Evolutionary conservation across 2,329 filamentous ascomycete species (phyloP), one percentile per base, ranked within the genome.

Genomic region (Penicillium brevicompactum): DNA sequence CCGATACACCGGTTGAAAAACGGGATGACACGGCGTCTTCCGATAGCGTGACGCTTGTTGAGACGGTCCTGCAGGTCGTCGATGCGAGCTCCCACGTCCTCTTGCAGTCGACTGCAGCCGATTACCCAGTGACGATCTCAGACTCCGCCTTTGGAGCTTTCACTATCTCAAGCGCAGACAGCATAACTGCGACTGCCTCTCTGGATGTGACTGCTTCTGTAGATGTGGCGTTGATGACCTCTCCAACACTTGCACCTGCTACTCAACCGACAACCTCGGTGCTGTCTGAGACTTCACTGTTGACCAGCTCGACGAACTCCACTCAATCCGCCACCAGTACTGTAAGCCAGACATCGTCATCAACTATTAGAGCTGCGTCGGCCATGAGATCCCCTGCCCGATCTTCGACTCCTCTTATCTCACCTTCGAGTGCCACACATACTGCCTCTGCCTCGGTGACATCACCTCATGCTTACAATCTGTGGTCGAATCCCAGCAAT

Each of bases 1-100:
- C 48, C 4, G 43, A 55, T 10, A 31, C 18, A n/a, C 18, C 31
- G 3, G 31, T 61, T 14, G 38, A 45, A 9, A 66, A 60, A 44
- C 62, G 63, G 32, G 58, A 63, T 22, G 56, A 57, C 18, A 41
- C 56, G 5, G 53, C 18, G 18, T 18, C 56, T 4, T 37, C 56
- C 6, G 38, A 32, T n/a, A 52, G 46, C 18, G 34, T 37, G 34
- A 40, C 46, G 24, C 24, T 27, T 6, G 49, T 64, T 5, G 48
- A 62, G 32, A 66, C 63, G 13, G 50, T 62, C 22, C 24, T 65
- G 22, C 53, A 65, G 34, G 49, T 62, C 22, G 55, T 65, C 5
- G 62, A 65, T 34, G 53, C 59, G 9, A 57, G 55, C 45, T 61
- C 61, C 4, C 57, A 64, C 6, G 60, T 56, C 8, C 44, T 60